Conservation (phyloP, 257 asterid genomes). For the Solanum verrucosum region DNA sequence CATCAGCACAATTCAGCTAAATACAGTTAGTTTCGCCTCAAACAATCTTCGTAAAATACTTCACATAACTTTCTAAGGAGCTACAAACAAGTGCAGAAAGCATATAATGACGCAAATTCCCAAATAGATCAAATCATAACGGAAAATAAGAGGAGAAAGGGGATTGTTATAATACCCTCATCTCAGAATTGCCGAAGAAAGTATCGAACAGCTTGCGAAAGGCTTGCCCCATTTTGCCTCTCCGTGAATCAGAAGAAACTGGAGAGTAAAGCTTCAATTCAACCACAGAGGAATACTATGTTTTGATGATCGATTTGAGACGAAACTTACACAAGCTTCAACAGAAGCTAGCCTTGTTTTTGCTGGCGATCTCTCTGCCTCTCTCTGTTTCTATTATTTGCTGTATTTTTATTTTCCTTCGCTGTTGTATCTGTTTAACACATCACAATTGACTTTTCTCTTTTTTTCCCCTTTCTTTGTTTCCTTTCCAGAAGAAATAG, state of each 20-base stretch:
- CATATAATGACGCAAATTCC: neutral
- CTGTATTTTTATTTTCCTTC: neutral
- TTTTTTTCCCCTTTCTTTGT: neutral
- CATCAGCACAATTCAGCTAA: neutral
- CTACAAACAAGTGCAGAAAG: neutral
- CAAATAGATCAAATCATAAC: neutral
- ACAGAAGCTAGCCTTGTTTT: neutral
- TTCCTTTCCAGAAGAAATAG: neutral
- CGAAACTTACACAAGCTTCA: neutral
- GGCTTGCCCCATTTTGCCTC: slow-evolving; percentile 72
- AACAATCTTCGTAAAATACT: neutral
- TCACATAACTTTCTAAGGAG: neutral
- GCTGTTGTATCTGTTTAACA: neutral
- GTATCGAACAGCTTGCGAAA: slow-evolving; percentile 95
- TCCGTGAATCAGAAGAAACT: neutral
- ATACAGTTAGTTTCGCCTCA: neutral
- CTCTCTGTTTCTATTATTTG: neutral
- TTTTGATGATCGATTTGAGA: neutral
- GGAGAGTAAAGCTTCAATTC: neutral
- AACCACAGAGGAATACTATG: neutral
- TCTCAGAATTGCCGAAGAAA: slow-evolving; percentile 94
- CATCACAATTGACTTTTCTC: neutral
- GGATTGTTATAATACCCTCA: slow-evolving; percentile 53
- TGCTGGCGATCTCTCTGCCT: neutral
- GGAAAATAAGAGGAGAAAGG: neutral